Percentiles rank a stretch among this genome's conserved stretches.
These are phyloP conservation scores for Spizellomyces punctatus DNA, from an alignment of 192 early-diverging fungal species.

Conservation along the genomic window DNA sequence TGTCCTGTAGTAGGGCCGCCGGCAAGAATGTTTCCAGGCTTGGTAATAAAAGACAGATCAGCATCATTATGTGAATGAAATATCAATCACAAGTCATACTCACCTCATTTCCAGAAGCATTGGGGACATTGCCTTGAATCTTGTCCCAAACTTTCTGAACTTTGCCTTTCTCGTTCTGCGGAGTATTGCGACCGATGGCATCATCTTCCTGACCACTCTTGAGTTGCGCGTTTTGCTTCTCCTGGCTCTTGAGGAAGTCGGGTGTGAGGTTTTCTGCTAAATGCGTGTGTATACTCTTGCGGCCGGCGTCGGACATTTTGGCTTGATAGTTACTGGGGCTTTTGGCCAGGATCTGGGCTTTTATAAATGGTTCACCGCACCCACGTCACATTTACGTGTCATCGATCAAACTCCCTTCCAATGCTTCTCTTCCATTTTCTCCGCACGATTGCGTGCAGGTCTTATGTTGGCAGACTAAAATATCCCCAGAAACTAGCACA, in stretches of 20 bases:
- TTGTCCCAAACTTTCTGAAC: slow-evolving; percentile 13
- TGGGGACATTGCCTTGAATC: slow-evolving; percentile 6
- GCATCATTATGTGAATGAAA: neutral
- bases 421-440: no score
- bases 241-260: neutral
- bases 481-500: no score
- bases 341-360: no score
- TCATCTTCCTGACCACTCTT: slow-evolving; percentile 1
- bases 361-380: no score
- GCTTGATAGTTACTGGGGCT: neutral
- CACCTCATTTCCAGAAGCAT: neutral
- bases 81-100: neutral
- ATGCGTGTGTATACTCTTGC: slow-evolving; percentile 8
- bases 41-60: neutral
- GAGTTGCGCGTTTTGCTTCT: neutral
- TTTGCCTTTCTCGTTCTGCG: slow-evolving; percentile 2
- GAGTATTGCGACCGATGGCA: neutral
- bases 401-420: no score
- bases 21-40: slow-evolving; percentile 5
- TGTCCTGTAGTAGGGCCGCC: neutral
- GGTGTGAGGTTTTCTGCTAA: neutral
- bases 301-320: slow-evolving; percentile 1
- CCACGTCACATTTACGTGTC: no score
- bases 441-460: no score
- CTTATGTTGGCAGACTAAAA: no score